These are phyloP conservation scores for Ramaria rubella DNA, from an alignment of 768 basidiomycete genomes.

Conservation along the genomic window DNA sequence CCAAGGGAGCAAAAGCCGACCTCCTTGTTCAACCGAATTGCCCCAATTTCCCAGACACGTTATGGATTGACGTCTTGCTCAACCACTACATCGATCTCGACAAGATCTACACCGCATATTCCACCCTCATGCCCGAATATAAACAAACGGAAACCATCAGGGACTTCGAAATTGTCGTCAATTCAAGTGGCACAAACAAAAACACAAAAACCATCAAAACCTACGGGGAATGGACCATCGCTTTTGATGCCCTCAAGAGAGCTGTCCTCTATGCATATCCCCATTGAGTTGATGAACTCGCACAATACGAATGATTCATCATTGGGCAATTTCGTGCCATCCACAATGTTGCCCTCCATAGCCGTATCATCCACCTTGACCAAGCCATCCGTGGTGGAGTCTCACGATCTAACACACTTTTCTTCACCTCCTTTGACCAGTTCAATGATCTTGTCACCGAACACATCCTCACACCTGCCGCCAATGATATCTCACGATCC, in stretches of 20 bases:
- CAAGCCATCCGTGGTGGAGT: background rate
- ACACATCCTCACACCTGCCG: background rate
- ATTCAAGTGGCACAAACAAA: too few species aligned
- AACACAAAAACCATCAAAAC: too few species aligned
- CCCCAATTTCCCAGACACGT: too few species aligned
- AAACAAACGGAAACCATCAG: too few species aligned
- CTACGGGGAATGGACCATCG: background rate
- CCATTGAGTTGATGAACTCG: background rate
- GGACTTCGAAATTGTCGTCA: too few species aligned
- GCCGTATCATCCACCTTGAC: background rate
- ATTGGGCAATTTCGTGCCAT: background rate
- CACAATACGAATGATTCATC: background rate
- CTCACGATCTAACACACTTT: background rate
- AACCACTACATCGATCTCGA: too few species aligned
- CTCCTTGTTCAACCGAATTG: too few species aligned
- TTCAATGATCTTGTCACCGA: background rate
- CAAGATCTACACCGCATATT: too few species aligned
- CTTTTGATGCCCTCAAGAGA: background rate
- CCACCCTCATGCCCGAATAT: too few species aligned
- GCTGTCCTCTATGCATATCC: background rate
- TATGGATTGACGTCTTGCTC: too few species aligned
- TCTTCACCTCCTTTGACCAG: background rate
- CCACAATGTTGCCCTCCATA: background rate
- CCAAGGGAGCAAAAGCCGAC: too few species aligned
- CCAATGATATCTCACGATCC: background rate